These are phyloP conservation scores for Mrakia gelida DNA, from an alignment of 768 basidiomycete genomes.

Conservation along the genomic window DNA sequence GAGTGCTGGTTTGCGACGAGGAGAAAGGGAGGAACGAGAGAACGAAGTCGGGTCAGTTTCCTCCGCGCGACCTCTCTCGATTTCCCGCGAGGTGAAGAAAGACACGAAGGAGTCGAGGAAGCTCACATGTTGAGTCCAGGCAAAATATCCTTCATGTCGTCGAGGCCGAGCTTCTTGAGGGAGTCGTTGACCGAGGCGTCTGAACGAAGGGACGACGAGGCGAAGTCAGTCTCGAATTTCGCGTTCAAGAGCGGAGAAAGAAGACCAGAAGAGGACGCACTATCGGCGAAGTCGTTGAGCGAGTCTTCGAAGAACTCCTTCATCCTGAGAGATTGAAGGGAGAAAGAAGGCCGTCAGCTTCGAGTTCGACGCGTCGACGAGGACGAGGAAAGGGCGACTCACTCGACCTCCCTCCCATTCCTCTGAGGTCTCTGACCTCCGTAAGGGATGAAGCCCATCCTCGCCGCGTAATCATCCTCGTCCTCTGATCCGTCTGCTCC, in stretches of 20 bases:
- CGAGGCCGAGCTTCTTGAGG: conserved; percentile 54
- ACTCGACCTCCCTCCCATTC: neutral
- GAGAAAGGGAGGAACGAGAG: neutral
- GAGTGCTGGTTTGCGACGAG: conserved; percentile 33
- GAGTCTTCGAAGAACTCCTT: conserved; percentile 27
- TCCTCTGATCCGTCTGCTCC: neutral
- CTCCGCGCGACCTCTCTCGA: no score
- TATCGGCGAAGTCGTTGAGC: conserved; percentile 19
- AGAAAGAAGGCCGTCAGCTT: neutral
- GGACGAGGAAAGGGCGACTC: neutral
- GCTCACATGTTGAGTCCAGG: conserved; percentile 56
- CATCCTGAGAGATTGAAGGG: neutral
- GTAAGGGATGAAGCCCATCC: neutral
- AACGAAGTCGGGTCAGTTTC: neutral
- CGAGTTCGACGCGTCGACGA: neutral
- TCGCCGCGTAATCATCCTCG: neutral
- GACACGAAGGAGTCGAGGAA: neutral
- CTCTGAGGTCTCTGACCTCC: neutral
- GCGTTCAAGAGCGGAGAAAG: neutral
- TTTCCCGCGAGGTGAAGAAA: no score
- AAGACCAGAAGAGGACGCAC: neutral
- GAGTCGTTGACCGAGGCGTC: conserved; percentile 58
- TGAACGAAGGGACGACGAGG: neutral
- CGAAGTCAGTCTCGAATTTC: neutral
- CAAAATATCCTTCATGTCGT: conserved; percentile 51